Evolutionary conservation across 257 asterid species (phyloP).

Genomic region (Craterostigma plantagineum): DNA sequence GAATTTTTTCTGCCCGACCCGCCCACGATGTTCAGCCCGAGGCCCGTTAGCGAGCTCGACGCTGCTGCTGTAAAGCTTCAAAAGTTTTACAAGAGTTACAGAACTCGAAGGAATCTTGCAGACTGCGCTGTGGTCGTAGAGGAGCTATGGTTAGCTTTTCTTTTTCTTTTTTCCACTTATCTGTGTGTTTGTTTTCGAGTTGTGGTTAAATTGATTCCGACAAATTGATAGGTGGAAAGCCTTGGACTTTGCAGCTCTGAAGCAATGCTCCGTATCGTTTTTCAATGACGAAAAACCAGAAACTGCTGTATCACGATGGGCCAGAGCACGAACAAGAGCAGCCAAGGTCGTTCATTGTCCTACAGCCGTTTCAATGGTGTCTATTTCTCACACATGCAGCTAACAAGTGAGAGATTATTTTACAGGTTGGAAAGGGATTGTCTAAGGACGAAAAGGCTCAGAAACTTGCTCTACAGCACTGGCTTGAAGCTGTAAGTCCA

Average conservation of each 20-base stretch:
- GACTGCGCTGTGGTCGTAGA: conserved; percentile 98
- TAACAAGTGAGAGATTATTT: neutral
- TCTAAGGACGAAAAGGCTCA: conserved; percentile 95
- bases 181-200: neutral
- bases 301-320: conserved; percentile 87
- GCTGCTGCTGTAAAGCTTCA: conserved; percentile 87
- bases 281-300: conserved; percentile 69
- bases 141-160: conserved; percentile 65
- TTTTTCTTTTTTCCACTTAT: neutral
- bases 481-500: conserved; percentile 93
- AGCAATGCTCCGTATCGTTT: conserved; percentile 71
- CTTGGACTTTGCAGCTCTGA: conserved; percentile 74
- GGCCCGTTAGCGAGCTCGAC: conserved; percentile 64
- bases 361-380: neutral
- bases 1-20: conserved; percentile 39
- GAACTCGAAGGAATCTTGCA: conserved; percentile 79
- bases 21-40: conserved; percentile 39
- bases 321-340: conserved; percentile 86
- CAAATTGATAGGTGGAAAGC: conserved; percentile 78
- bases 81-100: conserved; percentile 79
- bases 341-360: conserved; percentile 41
- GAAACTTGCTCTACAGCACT: conserved; percentile 14
- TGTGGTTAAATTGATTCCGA: no score
- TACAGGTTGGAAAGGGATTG: conserved; percentile 89
- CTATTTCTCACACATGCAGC: neutral